Conservation (phyloP, 306 rosid genomes). For the Castanopsis chinensis region DNA sequence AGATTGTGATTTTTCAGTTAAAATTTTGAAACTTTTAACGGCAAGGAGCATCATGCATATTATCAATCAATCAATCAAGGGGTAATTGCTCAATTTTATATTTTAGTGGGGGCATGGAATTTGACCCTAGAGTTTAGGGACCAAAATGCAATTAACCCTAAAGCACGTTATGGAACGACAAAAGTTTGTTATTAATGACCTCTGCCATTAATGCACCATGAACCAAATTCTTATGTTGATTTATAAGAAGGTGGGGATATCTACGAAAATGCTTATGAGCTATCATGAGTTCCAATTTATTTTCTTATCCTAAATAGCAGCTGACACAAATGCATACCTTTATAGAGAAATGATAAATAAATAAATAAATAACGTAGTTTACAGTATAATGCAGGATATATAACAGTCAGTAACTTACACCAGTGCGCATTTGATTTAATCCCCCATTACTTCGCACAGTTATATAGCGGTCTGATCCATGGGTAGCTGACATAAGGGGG, state of each 20-base stretch:
- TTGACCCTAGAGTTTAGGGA: too few species aligned
- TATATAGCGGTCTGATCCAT: slow-evolving; percentile 55
- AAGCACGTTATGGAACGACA: neutral
- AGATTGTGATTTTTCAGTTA: too few species aligned
- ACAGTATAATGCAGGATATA: slow-evolving; percentile 11
- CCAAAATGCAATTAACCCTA: too few species aligned
- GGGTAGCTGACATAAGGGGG: slow-evolving; percentile 52
- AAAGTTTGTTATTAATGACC: neutral
- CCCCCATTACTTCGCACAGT: slow-evolving; percentile 92
- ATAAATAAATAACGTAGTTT: neutral
- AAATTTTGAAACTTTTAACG: too few species aligned
- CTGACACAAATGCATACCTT: neutral
- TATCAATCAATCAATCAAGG: too few species aligned
- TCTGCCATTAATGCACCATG: neutral
- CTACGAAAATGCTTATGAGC: neutral
- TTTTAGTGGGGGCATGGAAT: too few species aligned
- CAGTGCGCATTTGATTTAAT: slow-evolving; percentile 95
- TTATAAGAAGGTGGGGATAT: neutral
- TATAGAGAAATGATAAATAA: slow-evolving; percentile 5
- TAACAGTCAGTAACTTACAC: slow-evolving; percentile 54
- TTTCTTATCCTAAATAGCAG: slow-evolving; percentile 7
- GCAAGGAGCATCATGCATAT: too few species aligned
- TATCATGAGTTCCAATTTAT: neutral
- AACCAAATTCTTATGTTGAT: neutral
- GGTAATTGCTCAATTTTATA: too few species aligned